A percentile compares a stretch with the other conserved stretches of the same genome.
These are phyloP conservation scores for Pterula multifida DNA, from an alignment of 1,284 basidiomycete genomes.

Conservation along the genomic window DNA sequence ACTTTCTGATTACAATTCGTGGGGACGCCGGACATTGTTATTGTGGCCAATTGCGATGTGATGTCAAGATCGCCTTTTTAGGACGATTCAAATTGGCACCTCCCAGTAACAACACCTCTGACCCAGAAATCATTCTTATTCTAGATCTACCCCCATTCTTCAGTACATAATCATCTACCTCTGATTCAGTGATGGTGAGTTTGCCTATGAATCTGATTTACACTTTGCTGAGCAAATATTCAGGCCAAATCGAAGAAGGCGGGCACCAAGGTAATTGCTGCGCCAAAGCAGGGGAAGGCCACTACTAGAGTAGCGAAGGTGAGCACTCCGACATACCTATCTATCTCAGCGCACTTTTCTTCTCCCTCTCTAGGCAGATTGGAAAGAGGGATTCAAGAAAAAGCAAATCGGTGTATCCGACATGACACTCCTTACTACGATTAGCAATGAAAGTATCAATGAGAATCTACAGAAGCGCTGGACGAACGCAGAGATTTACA, in stretches of 20 bases:
- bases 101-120: too few species aligned
- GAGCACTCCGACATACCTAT: conserved; percentile 9
- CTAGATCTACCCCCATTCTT: too few species aligned
- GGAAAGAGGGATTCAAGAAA: conserved; percentile 98
- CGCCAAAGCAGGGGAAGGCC: conserved; percentile 51
- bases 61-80: too few species aligned
- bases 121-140: too few species aligned
- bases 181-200: too few species aligned
- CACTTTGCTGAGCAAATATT: too few species aligned
- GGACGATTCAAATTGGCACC: too few species aligned
- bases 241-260: conserved; percentile 88
- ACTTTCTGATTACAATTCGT: too few species aligned
- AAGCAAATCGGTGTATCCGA: conserved; percentile 95
- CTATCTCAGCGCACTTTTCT: background rate
- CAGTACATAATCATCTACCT: too few species aligned
- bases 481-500: conserved; percentile 95
- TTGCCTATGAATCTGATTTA: too few species aligned
- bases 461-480: conserved; percentile 97
- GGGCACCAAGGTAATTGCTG: conserved; percentile 60
- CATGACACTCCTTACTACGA: conserved; percentile 95
- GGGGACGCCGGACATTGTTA: too few species aligned
- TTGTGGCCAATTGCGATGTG: too few species aligned
- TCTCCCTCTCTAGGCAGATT: conserved; percentile 67
- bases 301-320: conserved; percentile 68
- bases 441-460: conserved; percentile 97